Evolutionary conservation across 257 asterid species (phyloP), one percentile per base, ranked within the genome.

Genomic region (Forsythia suspensa): DNA sequence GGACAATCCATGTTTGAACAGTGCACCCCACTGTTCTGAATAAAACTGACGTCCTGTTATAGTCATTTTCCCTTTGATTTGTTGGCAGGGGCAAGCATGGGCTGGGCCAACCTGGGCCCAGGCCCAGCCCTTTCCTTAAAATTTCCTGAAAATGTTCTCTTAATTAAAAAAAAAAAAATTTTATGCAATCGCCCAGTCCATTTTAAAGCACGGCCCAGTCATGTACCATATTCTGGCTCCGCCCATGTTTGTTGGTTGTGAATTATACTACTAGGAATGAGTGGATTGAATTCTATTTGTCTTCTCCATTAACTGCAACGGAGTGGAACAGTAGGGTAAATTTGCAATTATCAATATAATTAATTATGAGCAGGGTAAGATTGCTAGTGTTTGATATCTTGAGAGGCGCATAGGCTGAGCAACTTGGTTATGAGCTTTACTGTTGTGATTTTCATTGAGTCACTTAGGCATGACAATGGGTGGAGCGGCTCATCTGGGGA

Each of bases 41-140:
- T 85, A 85, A 85, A 79, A 72, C 78, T 59, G 82, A 84, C 72
- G 52, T 77, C 82, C 43, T 34, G 12, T 18, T 20, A n/a, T 18
- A 18, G 29, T 18, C 24, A 18, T 18, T 59, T n/a, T 57, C 5
- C 67, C 36, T 59, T 59, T 20, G 24, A 59, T 20, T 59, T 59
- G 36, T 59, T 59, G 67, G 67, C n/a, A n/a, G n/a, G n/a, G n/a
- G n/a, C n/a, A n/a, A n/a, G n/a, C n/a, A n/a, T n/a, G n/a, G n/a
- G n/a, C n/a, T n/a, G n/a, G n/a, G n/a, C n/a, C n/a, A n/a, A n/a
- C n/a, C n/a, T n/a, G n/a, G n/a, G n/a, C n/a, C n/a, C n/a, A n/a
- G n/a, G n/a, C n/a, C n/a, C n/a, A n/a, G n/a, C n/a, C n/a, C n/a
- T n/a, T n/a, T n/a, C n/a, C n/a, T n/a, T n/a, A n/a, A n/a, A n/a